Evolutionary conservation across 169 alveolate species (phyloP), one percentile per base, ranked within the genome.

Genomic region (Plasmodium reichenowi): DNA sequence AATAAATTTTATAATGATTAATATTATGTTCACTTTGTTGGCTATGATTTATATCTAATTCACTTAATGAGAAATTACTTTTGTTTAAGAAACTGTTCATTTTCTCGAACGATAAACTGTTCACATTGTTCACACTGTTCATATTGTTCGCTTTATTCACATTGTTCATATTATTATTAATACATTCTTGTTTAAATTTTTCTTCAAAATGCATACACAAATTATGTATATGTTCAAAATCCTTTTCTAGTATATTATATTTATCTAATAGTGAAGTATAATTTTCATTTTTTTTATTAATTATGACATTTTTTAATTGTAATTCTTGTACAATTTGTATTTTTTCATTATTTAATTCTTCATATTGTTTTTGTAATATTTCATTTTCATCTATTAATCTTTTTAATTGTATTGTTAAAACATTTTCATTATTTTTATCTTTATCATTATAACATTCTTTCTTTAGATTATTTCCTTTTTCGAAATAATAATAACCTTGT

Each of bases 51-150:
- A 76, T n/a, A 5, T 76, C 63, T 12, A 76, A 29, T 20, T 76
- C 89, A 8, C 75, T 76, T 22, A 76, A 56, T 22, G 89, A 76
- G 20, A 76, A 63, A 56, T 64, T 76, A 15, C 89, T 63, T 43
- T 47, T 76, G 15, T 68, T 48, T n/a, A 76, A 58, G 4, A 50
- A 15, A 1, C 17, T 29, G 10, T 10, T 43, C 26, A 17, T 17
- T 70, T 70, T 50, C 0, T 70, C 10, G 10, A 45, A 2, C 8
- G 32, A 20, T 32, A 20, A 20, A 20, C 0, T 20, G 22, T 20
- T 20, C 22, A 20, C 22, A 20, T 20, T 20, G 22, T 20, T 20
- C 22, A 20, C 22, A 20, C 0, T 20, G 22, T 20, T 20, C 22
- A 20, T 0, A 20, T 20, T 20, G 0, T 20, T 20, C 22, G 0